phyloP scores from a whole-genome alignment of 2,329 filamentous ascomycete species.

The Erysiphe neolycopersici region DNA sequence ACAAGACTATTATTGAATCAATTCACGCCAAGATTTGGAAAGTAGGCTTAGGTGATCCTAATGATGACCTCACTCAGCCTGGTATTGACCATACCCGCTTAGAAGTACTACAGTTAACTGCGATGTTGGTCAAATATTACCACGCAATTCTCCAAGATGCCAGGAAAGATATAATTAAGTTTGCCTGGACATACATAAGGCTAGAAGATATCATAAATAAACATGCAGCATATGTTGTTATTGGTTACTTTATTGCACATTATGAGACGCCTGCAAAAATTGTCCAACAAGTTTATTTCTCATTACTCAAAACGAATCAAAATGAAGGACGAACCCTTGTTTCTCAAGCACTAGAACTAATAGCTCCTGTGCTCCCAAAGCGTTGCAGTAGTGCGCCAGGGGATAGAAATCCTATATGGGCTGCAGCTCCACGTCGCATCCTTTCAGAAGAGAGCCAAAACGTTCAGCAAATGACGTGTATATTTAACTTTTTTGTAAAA shows the following conservation, averaged over 20 bases:
- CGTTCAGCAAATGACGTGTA: constrained; percentile 82
- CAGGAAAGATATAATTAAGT: constrained; percentile 95
- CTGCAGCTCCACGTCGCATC: constrained; percentile 69
- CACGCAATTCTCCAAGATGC: constrained; percentile 67
- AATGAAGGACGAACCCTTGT: constrained; percentile 82
- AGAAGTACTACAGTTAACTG: constrained; percentile 84
- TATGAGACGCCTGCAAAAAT: constrained; percentile 96
- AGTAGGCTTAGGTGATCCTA: constrained; percentile 53
- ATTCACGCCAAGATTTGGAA: constrained; percentile 90
- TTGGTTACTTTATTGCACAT: constrained; percentile 90
- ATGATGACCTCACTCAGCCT: constrained; percentile 58
- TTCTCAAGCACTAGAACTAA: constrained; percentile 76
- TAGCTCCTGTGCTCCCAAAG: constrained; percentile 82
- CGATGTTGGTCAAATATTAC: constrained; percentile 88
- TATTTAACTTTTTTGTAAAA: constrained; percentile 86
- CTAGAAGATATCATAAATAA: constrained; percentile 99
- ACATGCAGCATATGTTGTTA: constrained; percentile 87
- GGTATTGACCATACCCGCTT: constrained; percentile 90
- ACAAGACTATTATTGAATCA: constrained; percentile 64
- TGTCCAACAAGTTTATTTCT: constrained; percentile 80
- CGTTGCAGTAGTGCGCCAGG: constrained; percentile 40
- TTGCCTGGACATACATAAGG: constrained; percentile 93
- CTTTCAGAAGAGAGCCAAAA: constrained; percentile 87
- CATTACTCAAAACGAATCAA: constrained; percentile 73
- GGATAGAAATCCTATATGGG: constrained; percentile 63